Percentiles rank a stretch among this genome's conserved stretches.
Evolutionary conservation across 2,329 filamentous ascomycete genomes (phyloP).

Genomic region (Berkeleyomyces rouxiae): DNA sequence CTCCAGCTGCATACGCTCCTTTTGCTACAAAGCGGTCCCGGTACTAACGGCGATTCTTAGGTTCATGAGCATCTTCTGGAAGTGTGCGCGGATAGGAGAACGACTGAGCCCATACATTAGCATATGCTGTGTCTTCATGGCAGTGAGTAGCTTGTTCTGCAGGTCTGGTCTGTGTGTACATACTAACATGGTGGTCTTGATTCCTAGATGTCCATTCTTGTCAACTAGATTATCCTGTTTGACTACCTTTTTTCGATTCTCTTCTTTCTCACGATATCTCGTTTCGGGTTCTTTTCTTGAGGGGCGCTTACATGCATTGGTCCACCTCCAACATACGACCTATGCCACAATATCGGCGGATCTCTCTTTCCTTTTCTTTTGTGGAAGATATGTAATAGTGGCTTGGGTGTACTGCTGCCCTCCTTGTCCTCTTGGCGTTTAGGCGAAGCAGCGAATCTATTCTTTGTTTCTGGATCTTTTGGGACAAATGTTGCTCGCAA

Average conservation of each 20-base stretch:
- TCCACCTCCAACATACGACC: not conserved
- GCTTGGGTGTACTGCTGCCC: not conserved
- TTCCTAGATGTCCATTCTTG: conserved; percentile 22
- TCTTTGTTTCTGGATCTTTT: not conserved
- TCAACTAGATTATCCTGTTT: conserved; percentile 22
- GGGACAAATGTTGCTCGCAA: not conserved
- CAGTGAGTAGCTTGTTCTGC: conserved; percentile 38
- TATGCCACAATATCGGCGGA: not conserved
- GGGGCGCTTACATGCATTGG: not conserved
- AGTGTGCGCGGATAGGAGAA: conserved; percentile 83
- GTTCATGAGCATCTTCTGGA: conserved; percentile 82
- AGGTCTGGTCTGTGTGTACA: not conserved
- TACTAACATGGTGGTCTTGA: not conserved
- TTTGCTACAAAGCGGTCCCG: conserved; percentile 35
- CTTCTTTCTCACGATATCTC: not conserved
- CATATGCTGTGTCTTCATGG: conserved; percentile 86
- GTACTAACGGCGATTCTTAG: conserved; percentile 24
- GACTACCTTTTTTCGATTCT: not conserved
- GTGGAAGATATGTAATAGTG: not conserved
- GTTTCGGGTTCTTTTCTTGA: not conserved
- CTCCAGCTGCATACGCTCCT: conserved; percentile 57
- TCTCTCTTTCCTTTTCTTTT: not conserved
- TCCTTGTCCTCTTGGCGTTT: not conserved
- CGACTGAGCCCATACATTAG: conserved; percentile 88
- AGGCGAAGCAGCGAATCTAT: conserved; percentile 4